Conservation (phyloP, 192 early-diverging fungal species). For the Umbelopsis vinacea region DNA sequence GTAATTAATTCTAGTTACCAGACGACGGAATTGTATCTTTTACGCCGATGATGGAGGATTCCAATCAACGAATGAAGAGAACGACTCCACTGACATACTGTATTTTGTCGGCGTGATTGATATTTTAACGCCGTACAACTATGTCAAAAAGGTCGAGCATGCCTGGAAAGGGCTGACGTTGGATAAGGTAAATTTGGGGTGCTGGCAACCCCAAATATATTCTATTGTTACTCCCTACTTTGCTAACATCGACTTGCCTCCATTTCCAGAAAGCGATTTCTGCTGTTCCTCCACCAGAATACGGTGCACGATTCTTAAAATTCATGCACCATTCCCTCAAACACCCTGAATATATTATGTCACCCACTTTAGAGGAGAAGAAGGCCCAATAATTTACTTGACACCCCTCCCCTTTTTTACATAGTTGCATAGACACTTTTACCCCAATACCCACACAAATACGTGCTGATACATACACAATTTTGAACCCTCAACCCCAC, state of each 20-base stretch:
- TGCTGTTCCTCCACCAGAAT: conserved; percentile 81
- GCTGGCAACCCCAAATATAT: no score
- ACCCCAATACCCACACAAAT: background rate
- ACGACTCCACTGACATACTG: conserved; percentile 69
- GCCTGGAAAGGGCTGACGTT: conserved; percentile 80
- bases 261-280: conserved; percentile 67
- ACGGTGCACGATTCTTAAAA: conserved; percentile 83
- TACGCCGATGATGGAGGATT: conserved; percentile 93
- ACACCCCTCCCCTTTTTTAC: background rate
- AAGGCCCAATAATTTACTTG: background rate
- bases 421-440: background rate
- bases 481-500: no score
- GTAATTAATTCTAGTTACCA: conserved; percentile 12
- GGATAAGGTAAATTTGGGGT: conserved; percentile 64
- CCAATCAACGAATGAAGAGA: conserved; percentile 70
- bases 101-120: conserved; percentile 98
- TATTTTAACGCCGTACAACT: conserved; percentile 93
- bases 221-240: background rate
- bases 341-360: conserved; percentile 47
- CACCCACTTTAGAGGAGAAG: background rate
- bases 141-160: conserved; percentile 86
- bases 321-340: conserved; percentile 76
- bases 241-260: background rate
- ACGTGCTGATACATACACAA: background rate
- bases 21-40: conserved; percentile 80